Base-by-base conservation (phyloP, 2,329 filamentous ascomycete genomes). In the Fusarium staphyleae region DNA sequence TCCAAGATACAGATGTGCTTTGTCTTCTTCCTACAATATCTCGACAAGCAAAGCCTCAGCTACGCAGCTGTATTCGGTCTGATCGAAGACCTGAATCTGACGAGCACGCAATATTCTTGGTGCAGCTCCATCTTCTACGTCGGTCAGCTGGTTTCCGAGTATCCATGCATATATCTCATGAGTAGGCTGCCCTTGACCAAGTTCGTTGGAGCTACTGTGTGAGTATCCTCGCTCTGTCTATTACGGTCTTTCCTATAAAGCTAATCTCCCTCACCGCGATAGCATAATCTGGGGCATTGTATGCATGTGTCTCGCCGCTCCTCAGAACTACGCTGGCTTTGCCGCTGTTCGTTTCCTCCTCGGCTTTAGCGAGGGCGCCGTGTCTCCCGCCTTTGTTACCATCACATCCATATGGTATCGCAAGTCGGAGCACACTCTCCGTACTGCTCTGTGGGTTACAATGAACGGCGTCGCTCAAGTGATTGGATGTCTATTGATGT, bases 111-210 rank as follows among this genome's bases (percentile, higher is more conserved):
- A 45, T 82, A 80, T 57, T 80, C 78, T 1, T 82, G 80, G 80
- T 74, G 70, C 24, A 74, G 69, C 9, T 75, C 72, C 7, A 75
- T 79, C 53, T 79, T 79, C 66, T 79, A 77, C 60, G 58, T 80
- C 48, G 72, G 74, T 6, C 76, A 79, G 55, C 69, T 79, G 8
- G 73, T 78, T 3, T 73, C 78, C 0, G 78, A 81, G 54, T 80
- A 76, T 49, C 79, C 79, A 1, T 78, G 77, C 51, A 78, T 79
- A 41, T 81, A 81, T 57, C 66, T 82, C 10, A 82, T 82, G 78
- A 77, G 73, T 28, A 70, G 74, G 4, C 69, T 82, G 4, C 77
- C 73, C 8, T 62, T 83, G n/a, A 76, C 77, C 29, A 78, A 78
- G 49, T 80, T 81, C 51, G 78, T 82, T 4, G 79, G 78, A 12